phyloP scores from a whole-genome alignment of 176 grass and related monocot species.

The Otatea glauca region DNA sequence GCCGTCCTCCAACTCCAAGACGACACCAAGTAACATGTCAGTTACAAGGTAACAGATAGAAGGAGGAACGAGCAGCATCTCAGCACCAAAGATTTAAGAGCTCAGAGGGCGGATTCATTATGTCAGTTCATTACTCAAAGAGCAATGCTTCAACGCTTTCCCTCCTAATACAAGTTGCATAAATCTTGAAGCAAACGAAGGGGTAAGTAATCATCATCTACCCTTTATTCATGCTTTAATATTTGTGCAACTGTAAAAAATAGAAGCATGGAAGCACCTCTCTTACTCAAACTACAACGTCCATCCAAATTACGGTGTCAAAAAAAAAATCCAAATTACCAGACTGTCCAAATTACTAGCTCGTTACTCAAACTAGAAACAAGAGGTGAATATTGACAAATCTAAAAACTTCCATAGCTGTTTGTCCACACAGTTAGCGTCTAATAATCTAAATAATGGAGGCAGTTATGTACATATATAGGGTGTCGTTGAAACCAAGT shows the following conservation, averaged over 20 bases:
- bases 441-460: neutral
- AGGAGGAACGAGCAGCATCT: neutral
- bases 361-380: neutral
- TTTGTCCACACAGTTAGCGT: neutral
- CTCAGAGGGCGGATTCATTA: neutral
- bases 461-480: constrained; percentile 45
- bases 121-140: neutral
- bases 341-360: neutral
- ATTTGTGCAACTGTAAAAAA: too few species aligned
- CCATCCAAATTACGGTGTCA: neutral
- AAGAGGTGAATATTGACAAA: neutral
- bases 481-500: neutral
- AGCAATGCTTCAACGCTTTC: too few species aligned
- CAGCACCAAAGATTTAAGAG: neutral
- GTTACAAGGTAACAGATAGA: neutral
- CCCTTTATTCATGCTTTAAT: too few species aligned
- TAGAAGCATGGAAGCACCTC: too few species aligned
- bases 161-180: too few species aligned
- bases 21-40: constrained; percentile 25
- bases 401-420: neutral
- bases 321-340: neutral
- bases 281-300: neutral
- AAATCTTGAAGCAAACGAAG: too few species aligned
- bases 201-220: too few species aligned
- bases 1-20: neutral